Percentiles rank a stretch among this genome's conserved stretches.
Conservation (phyloP, 345 rosid genomes). For the Citrus australasica region DNA sequence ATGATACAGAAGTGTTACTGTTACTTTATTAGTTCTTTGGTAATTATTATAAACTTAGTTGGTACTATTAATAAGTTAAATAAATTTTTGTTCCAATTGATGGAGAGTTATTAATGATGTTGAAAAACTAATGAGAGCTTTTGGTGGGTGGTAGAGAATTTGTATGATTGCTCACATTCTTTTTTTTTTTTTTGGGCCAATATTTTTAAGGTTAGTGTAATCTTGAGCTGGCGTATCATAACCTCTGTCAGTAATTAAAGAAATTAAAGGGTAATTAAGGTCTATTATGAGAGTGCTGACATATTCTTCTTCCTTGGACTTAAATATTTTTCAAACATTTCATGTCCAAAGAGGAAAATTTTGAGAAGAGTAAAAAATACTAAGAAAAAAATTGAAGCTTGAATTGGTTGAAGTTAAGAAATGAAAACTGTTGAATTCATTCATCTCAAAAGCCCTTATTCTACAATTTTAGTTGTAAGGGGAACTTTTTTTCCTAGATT, state of each 20-base stretch:
- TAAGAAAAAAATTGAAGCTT: background rate
- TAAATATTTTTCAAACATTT: background rate
- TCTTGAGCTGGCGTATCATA: background rate
- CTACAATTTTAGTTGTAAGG: no score
- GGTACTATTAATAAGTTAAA: background rate
- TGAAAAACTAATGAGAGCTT: background rate
- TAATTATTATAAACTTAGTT: background rate
- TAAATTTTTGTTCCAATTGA: background rate
- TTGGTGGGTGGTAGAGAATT: background rate
- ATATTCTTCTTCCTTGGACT: background rate
- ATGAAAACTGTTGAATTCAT: background rate
- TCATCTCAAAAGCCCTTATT: background rate
- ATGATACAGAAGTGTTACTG: background rate
- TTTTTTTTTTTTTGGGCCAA: background rate
- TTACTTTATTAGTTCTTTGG: background rate
- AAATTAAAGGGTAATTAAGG: constrained; percentile 2
- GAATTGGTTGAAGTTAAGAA: background rate
- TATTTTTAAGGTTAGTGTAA: background rate
- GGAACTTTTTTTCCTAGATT: background rate
- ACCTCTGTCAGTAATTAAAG: background rate
- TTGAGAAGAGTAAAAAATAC: background rate
- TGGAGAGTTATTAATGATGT: background rate
- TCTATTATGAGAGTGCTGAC: background rate
- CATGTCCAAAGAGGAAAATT: background rate
- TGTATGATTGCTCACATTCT: background rate